Percentiles rank a stretch among this genome's conserved stretches.
Evolutionary conservation across 1,139 yeast species (phyloP).

Genomic region (Groenewaldozyma auringiensis): DNA sequence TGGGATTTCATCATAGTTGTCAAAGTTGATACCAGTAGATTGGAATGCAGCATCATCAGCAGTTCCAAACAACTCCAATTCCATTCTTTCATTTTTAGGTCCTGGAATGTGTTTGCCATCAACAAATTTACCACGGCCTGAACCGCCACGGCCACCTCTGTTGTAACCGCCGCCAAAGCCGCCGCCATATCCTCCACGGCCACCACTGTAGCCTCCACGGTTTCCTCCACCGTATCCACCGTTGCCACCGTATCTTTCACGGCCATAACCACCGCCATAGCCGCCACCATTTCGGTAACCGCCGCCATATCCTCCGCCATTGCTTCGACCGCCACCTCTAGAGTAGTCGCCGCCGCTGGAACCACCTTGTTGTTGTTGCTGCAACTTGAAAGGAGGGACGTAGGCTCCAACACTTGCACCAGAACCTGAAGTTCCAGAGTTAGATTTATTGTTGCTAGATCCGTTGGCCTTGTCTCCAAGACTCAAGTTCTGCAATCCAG

Average conservation of each 20-base stretch:
- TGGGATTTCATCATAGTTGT: constrained; percentile 96
- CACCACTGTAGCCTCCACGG: constrained; percentile 22
- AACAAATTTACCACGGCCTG: constrained; percentile 46
- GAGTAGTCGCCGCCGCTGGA: constrained; percentile 30
- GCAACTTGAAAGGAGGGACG: constrained; percentile 53
- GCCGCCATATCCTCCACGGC: constrained; percentile 27
- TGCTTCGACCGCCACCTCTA: constrained; percentile 12
- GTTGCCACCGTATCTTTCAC: constrained; percentile 24
- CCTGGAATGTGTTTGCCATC: constrained; percentile 90
- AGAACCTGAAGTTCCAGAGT: background rate
- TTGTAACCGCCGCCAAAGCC: constrained; percentile 29
- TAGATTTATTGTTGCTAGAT: background rate
- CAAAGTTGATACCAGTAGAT: constrained; percentile 96
- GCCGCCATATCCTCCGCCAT: constrained; percentile 14
- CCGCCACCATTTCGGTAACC: constrained; percentile 22
- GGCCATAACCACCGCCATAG: constrained; percentile 22
- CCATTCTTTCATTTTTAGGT: constrained; percentile 59
- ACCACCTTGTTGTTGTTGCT: constrained; percentile 19
- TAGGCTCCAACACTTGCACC: constrained; percentile 30
- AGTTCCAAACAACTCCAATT: constrained; percentile 78
- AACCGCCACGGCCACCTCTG: constrained; percentile 27
- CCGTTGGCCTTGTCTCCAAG: constrained; percentile 28
- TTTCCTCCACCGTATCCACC: constrained; percentile 27
- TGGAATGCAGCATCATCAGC: constrained; percentile 77
- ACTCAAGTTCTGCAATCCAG: constrained; percentile 37